A percentile compares a stretch with the other conserved stretches of the same genome.
Conservation (phyloP, 2,329 filamentous ascomycete species). For the Penicillium frequentans region DNA sequence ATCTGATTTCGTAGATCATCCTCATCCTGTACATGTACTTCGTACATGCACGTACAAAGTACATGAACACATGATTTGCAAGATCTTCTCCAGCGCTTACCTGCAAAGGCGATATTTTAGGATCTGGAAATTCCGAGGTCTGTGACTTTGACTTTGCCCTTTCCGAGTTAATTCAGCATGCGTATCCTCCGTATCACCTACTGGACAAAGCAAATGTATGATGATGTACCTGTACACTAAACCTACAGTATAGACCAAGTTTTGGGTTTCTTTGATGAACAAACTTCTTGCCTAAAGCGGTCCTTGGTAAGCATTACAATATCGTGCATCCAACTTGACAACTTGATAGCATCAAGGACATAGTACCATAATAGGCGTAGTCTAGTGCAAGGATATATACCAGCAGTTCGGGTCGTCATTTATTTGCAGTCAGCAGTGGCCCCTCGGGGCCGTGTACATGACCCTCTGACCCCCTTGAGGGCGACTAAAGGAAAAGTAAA, state of each 20-base stretch:
- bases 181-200: background rate
- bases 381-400: background rate
- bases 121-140: background rate
- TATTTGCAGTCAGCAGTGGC: background rate
- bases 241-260: background rate
- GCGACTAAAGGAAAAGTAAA: background rate
- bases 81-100: too few relatives aligned
- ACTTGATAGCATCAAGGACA: background rate
- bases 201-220: too few relatives aligned
- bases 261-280: background rate
- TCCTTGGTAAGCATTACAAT: conserved; percentile 8
- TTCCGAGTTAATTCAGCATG: background rate
- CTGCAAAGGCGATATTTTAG: background rate
- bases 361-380: conserved; percentile 3
- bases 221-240: background rate
- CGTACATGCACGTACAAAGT: too few relatives aligned
- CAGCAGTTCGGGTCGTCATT: background rate
- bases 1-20: background rate
- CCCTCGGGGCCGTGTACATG: background rate
- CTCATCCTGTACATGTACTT: background rate
- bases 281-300: conserved; percentile 18
- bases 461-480: background rate
- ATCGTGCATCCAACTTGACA: conserved; percentile 1
- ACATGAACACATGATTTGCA: background rate
- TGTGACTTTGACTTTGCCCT: background rate